Base-by-base conservation (phyloP, 805 yeast genomes). In the Starmerella bombi region DNA sequence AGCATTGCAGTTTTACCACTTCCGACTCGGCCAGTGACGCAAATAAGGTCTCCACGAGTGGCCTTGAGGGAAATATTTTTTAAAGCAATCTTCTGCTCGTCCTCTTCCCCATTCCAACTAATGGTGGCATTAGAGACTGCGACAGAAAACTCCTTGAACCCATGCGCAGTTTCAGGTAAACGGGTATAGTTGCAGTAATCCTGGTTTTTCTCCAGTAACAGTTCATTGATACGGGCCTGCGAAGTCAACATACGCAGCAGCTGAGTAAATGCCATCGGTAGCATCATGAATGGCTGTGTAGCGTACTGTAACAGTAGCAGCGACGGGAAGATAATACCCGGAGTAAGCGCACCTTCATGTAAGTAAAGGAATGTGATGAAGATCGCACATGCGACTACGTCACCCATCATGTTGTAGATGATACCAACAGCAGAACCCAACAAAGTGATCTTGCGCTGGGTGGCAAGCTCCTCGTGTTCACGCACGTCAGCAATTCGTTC, bases 21-120 rank as follows among this genome's bases (percentile, higher is more conserved):
- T 31, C 94, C 95, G 37, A 84, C 94, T 48, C 69, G 72, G 25
- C 94, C 94, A 25, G 83, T 84, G 48, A 84, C 70, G 65, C 94
- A 84, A 37, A 73, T 71, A 41, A 84, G 65, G 43, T 79, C 77
- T 43, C 91, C 93, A 53, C 80, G 79, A 37, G 65, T 70, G 3
- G 84, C 81, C 16, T 50, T 58, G 48, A 78, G 73, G 50, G 72
- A 71, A 42, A 82, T 70, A 50, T 75, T 36, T n/a, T 41, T 40
- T 25, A 60, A 42, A 6, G 54, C 54, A 8, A 42, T 38, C 17
- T 43, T 56, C 39, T 75, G 45, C 2, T 46, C 52, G 3, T 34
- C 36, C 1, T 16, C 21, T 5, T 86, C 95, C 6, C 56, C 57
- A 34, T 86, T 94, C 70, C 70, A 66, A 22, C 63, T 50, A 39